phyloP scores from a whole-genome alignment of 352 stramenopile genomes.

The Phytophthora ohioensis region DNA sequence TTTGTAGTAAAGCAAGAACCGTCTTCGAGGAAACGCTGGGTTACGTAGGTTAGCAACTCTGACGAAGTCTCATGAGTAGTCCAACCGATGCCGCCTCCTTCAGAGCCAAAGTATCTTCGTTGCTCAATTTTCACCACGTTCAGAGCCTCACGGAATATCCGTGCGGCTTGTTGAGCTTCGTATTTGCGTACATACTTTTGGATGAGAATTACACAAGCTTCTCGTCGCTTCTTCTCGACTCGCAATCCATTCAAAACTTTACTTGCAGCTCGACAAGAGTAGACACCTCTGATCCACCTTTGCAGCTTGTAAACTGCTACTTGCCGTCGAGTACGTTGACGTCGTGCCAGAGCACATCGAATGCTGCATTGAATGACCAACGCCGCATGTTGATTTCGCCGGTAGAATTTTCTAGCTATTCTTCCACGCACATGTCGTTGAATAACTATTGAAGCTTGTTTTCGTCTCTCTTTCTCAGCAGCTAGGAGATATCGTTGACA shows the following conservation, averaged over 20 bases:
- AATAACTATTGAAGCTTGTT: conserved; percentile 43
- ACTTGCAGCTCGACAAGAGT: conserved; percentile 30
- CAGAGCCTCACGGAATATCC: conserved; percentile 53
- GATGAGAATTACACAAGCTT: conserved; percentile 59
- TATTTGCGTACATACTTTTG: conserved; percentile 62
- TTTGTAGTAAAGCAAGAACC: conserved; percentile 45
- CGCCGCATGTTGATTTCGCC: conserved; percentile 28
- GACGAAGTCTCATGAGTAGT: conserved; percentile 41
- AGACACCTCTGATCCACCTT: conserved; percentile 39
- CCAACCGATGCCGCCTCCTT: conserved; percentile 24
- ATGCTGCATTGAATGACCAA: conserved; percentile 58
- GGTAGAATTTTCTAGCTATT: conserved; percentile 29
- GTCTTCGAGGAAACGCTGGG: conserved; percentile 46
- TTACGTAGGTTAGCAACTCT: conserved; percentile 61
- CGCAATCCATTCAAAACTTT: conserved; percentile 38
- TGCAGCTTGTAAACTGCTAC: conserved; percentile 44
- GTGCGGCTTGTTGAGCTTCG: conserved; percentile 47
- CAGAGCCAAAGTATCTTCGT: conserved; percentile 45
- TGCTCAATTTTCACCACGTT: conserved; percentile 58
- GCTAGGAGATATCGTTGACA: conserved; percentile 13
- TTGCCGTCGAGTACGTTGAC: conserved; percentile 24
- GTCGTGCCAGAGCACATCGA: conserved; percentile 45
- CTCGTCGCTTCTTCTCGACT: conserved; percentile 38
- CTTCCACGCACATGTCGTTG: conserved; percentile 47
- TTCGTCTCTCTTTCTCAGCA: conserved; percentile 29